Conservation (phyloP, 2,329 filamentous ascomycete species). For the Madurella fahalii region DNA sequence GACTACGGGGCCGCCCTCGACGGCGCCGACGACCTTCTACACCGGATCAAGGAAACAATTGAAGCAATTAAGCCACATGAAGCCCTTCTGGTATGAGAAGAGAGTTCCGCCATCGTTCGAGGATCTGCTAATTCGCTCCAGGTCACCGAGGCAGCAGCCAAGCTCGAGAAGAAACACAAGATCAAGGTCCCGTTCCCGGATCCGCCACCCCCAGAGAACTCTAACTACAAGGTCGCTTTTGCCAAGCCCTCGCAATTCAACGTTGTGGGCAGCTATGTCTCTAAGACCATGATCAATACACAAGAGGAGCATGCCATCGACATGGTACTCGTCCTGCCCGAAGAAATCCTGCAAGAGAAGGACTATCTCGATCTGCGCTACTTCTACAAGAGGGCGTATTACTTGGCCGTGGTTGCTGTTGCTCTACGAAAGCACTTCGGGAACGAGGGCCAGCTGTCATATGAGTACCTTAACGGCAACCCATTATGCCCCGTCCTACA, state of each 20-base stretch:
- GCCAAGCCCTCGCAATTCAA: slow-evolving; percentile 73
- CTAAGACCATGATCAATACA: slow-evolving; percentile 67
- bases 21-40: slow-evolving; percentile 47
- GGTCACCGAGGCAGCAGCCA: slow-evolving; percentile 65
- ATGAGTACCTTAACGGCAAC: slow-evolving; percentile 68
- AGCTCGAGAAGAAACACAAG: slow-evolving; percentile 62
- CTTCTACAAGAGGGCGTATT: slow-evolving; percentile 92
- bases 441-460: slow-evolving; percentile 54
- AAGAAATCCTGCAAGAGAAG: slow-evolving; percentile 79
- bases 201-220: slow-evolving; percentile 70
- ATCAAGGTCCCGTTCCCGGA: slow-evolving; percentile 79
- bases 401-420: slow-evolving; percentile 75
- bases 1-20: slow-evolving; percentile 48
- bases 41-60: slow-evolving; percentile 49
- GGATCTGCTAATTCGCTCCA: slow-evolving; percentile 31
- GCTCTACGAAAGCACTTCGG: slow-evolving; percentile 58
- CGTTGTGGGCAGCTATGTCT: slow-evolving; percentile 81
- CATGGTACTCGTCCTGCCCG: slow-evolving; percentile 82
- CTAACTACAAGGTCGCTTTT: slow-evolving; percentile 78
- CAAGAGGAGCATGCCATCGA: slow-evolving; percentile 63
- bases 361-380: slow-evolving; percentile 91
- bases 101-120: not conserved
- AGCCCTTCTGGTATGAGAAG: slow-evolving; percentile 43
- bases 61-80: slow-evolving; percentile 49
- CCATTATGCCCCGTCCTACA: slow-evolving; percentile 66